Base-by-base conservation (phyloP, 495 filamentous ascomycete species). In the Cercophora samala region DNA sequence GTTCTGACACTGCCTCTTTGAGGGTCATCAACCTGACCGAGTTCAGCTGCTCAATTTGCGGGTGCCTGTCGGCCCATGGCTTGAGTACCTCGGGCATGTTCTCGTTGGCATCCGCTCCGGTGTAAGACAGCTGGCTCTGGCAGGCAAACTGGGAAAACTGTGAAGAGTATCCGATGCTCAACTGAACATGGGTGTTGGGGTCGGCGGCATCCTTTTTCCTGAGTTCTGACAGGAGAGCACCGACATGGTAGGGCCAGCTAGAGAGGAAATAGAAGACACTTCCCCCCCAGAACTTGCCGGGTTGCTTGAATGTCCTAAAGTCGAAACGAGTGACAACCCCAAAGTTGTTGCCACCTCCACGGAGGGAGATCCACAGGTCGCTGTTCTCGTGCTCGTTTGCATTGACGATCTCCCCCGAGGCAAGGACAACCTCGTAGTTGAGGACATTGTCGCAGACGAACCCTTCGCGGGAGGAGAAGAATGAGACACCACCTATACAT, bases 41-140 rank as follows among this genome's bases (percentile, higher is more conserved):
- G 64, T 65, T 65, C 25, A 65, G 22, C 22, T 19, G n/a, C n/a
- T 56, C 53, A 5, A 68, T 64, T 58, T 71, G 72, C 26, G 69
- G 55, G 3, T 69, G 11, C 11, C 72, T 60, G 0, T 29, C 15
- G 9, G 64, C 54, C 32, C 70, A 74, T 1, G 68, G 64, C 1
- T 63, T 52, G 1, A 74, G 66, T 13, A 63, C 59, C 37, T 46
- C 37, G 0, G 64, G 65, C 22, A 67, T 62, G 17, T 69, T 66
- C 23, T 70, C 68, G n/a, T 64, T 65, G 2, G 13, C 60, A 13
- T 56, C 53, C 6, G 53, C 8, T 63, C 53, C 37, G 2, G 65
- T 68, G 52, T 70, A 68, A 25, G 71, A 74, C 13, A 68, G 25
- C 67, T 66, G 64, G 18, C 71, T 74, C 56, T 65, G 46, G 53